Evolutionary conservation across 1,284 basidiomycete genomes (phyloP).

Genomic region (Ustilago sp.): DNA sequence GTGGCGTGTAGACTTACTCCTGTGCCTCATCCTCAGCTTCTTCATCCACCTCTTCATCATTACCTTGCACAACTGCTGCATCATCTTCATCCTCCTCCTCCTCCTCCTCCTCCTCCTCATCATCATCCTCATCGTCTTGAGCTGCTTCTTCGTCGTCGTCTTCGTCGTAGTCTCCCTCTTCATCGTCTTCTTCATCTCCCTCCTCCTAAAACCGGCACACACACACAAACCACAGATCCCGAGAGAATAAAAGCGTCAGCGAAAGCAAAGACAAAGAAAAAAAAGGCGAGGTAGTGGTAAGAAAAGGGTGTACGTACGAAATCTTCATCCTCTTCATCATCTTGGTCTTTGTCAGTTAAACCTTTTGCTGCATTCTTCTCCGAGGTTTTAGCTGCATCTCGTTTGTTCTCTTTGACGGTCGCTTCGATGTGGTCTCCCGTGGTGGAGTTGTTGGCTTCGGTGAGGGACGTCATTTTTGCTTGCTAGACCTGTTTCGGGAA

Average conservation of each 20-base stretch:
- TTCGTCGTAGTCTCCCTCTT: slow-evolving; percentile 21
- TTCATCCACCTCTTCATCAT: slow-evolving; percentile 33
- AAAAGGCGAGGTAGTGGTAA: background rate
- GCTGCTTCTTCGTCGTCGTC: slow-evolving; percentile 22
- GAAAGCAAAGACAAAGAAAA: background rate
- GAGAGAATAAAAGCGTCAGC: background rate
- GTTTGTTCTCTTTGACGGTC: slow-evolving; percentile 44
- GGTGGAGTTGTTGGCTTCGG: slow-evolving; percentile 15
- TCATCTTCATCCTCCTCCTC: slow-evolving; percentile 39
- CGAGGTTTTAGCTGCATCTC: slow-evolving; percentile 27
- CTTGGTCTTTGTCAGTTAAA: slow-evolving; percentile 33
- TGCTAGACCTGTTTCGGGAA: background rate
- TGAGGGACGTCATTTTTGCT: slow-evolving; percentile 22
- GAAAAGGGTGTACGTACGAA: slow-evolving; percentile 22
- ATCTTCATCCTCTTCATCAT: slow-evolving; percentile 47
- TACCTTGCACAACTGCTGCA: slow-evolving; percentile 33
- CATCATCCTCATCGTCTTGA: slow-evolving; percentile 33
- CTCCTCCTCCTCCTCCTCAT: background rate
- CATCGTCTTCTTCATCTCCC: slow-evolving; percentile 43
- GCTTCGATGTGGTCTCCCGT: slow-evolving; percentile 22
- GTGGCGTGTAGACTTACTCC: slow-evolving; percentile 16
- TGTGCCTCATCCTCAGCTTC: slow-evolving; percentile 43
- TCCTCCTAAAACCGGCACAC: slow-evolving; percentile 16
- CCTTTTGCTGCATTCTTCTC: slow-evolving; percentile 34
- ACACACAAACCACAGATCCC: background rate